Evolutionary conservation across 2,329 filamentous ascomycete genomes (phyloP).

Genomic region (Colletotrichum neosansevieriae): DNA sequence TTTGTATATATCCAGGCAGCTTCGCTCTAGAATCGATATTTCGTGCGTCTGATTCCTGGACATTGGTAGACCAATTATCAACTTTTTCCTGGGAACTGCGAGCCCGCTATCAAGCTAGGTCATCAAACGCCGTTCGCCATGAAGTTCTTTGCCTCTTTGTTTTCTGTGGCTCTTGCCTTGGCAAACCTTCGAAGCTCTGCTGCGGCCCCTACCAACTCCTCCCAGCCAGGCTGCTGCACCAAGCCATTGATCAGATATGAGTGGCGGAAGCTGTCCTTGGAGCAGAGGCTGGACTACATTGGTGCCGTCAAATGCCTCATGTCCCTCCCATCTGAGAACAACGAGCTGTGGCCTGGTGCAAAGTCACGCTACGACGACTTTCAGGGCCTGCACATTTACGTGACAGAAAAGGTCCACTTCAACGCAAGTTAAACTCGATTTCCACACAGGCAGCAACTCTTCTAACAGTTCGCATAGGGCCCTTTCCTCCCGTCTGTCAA

Average conservation of each 20-base stretch:
- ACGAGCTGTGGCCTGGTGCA: slow-evolving; percentile 33
- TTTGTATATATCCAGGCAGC: too few species aligned
- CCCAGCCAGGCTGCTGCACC: neutral
- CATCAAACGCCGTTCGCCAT: neutral
- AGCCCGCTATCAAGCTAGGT: too few species aligned
- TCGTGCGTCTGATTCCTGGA: too few species aligned
- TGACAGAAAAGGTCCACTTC: slow-evolving; percentile 43
- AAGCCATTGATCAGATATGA: neutral
- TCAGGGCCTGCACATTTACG: slow-evolving; percentile 44
- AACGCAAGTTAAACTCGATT: neutral
- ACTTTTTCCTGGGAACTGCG: too few species aligned
- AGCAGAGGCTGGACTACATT: slow-evolving; percentile 31
- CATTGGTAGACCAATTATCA: too few species aligned
- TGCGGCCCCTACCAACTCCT: neutral
- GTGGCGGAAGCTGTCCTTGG: slow-evolving; percentile 12
- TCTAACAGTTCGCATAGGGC: neutral
- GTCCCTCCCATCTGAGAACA: slow-evolving; percentile 1
- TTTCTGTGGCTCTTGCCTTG: neutral
- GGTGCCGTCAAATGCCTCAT: slow-evolving; percentile 34
- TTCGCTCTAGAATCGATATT: too few species aligned
- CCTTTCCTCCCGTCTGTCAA: slow-evolving; percentile 9
- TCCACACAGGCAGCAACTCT: neutral
- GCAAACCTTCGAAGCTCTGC: neutral
- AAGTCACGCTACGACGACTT: slow-evolving; percentile 46
- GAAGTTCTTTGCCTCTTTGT: neutral